phyloP scores from a whole-genome alignment of 495 filamentous ascomycete genomes.

The Aspergillus diversus region DNA sequence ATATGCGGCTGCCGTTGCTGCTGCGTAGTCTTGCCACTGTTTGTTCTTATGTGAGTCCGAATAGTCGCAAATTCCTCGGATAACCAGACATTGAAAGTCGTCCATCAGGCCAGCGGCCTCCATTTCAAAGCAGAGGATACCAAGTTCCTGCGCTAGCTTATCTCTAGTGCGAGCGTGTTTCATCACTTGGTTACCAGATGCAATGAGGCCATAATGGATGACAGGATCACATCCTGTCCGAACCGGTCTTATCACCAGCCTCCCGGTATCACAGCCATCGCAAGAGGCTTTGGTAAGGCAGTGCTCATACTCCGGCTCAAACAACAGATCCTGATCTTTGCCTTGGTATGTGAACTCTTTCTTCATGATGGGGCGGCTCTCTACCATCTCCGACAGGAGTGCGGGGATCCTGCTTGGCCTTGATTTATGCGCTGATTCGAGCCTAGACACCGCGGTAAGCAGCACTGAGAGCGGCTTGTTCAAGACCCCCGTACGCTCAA shows the following conservation, averaged over 20 bases:
- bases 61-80: conserved; percentile 44
- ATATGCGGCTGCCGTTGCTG: too few species aligned
- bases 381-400: conserved; percentile 24
- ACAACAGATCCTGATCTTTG: conserved; percentile 31
- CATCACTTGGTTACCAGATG: conserved; percentile 26
- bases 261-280: too few species aligned
- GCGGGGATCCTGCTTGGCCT: conserved; percentile 18
- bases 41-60: conserved; percentile 43
- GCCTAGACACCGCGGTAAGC: conserved; percentile 31
- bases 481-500: conserved; percentile 38
- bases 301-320: conserved; percentile 34
- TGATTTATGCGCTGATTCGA: conserved; percentile 23
- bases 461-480: conserved; percentile 37
- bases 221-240: conserved; percentile 11
- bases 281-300: too few species aligned
- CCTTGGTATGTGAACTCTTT: conserved; percentile 28
- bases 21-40: conserved; percentile 30
- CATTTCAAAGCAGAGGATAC: conserved; percentile 51
- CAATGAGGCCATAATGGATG: conserved; percentile 25
- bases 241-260: too few species aligned
- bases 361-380: conserved; percentile 22
- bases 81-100: conserved; percentile 32
- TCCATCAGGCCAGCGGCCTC: conserved; percentile 49
- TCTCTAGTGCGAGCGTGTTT: conserved; percentile 17
- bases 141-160: conserved; percentile 20